A percentile compares a stretch with the other conserved stretches of the same genome.
These are phyloP conservation scores for Pleurotus djamor DNA, from an alignment of 768 basidiomycete genomes.

Conservation along the genomic window DNA sequence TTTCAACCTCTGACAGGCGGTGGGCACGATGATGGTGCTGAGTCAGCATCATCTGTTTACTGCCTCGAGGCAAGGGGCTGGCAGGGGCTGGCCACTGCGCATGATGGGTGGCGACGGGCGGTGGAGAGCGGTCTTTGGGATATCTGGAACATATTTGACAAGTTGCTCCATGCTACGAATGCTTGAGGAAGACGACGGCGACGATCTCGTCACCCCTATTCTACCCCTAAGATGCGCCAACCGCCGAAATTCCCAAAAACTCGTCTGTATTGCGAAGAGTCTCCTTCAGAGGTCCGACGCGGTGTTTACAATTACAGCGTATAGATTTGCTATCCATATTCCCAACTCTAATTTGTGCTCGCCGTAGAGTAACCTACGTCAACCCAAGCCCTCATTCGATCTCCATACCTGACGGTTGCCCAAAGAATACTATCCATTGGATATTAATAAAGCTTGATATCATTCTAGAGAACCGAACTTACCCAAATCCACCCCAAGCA, in stretches of 20 bases:
- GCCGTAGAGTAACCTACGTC: constrained; percentile 55
- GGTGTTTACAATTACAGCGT: no score
- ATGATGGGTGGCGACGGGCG: no score
- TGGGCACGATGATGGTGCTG: constrained; percentile 5
- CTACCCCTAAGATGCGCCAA: no score
- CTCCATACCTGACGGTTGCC: constrained; percentile 54
- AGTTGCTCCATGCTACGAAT: no score
- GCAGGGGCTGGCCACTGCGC: background rate
- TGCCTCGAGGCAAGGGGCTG: constrained; percentile 4
- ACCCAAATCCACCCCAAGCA: constrained; percentile 53
- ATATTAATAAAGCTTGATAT: background rate
- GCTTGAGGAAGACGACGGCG: no score
- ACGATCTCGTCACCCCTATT: no score
- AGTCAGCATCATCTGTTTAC: constrained; percentile 1
- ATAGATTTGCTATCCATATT: no score
- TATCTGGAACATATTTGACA: no score
- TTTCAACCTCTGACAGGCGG: constrained; percentile 3
- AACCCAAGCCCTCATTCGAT: constrained; percentile 51
- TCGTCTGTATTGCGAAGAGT: no score
- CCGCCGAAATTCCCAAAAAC: no score
- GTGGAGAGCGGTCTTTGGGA: no score
- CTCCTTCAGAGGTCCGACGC: no score
- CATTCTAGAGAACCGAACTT: constrained; percentile 24
- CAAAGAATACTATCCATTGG: constrained; percentile 40
- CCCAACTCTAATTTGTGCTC: constrained; percentile 28